Evolutionary conservation across 495 filamentous ascomycete genomes (phyloP), one percentile per base, ranked within the genome.

Genomic region (Daldinia grandis): DNA sequence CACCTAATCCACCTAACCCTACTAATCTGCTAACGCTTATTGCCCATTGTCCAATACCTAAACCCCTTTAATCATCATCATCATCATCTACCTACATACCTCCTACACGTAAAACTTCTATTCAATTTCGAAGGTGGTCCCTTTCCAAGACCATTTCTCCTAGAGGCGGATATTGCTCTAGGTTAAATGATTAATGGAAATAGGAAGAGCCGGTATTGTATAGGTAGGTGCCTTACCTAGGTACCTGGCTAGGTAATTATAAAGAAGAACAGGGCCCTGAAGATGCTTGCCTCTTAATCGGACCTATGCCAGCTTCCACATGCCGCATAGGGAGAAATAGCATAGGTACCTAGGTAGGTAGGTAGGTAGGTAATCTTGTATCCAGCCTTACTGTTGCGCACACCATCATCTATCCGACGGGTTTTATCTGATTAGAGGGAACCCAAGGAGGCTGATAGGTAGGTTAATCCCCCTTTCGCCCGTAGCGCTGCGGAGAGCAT

Each of bases 31-130:
- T 44, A 15, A 27, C 30, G 56, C 53, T 33, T 31, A 10, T 58
- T 31, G 47, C 7, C 42, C 38, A 64, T 21, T 44, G 7, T 19
- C 40, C 40, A 9, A 44, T 17, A 44, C 40, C 40, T 40, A 40
- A 40, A 17, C 37, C 17, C 17, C 7, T 44, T 44, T 9, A 44
- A 21, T 19, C 5, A 17, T 44, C 40, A 44, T 44, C 38, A n/a
- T n/a, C n/a, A n/a, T n/a, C n/a, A n/a, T n/a, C n/a, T n/a, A n/a
- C n/a, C n/a, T n/a, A n/a, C n/a, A n/a, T n/a, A n/a, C n/a, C n/a
- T 64, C 51, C 57, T 65, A 62, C 58, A 42, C 64, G 37, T 59
- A 55, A 40, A 25, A 42, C 25, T 72, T 56, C 37, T 33, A 37
- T 15, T 62, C 33, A 38, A 58, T 28, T 54, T 59, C 58, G 62